These are phyloP conservation scores for Colletotrichum lupini DNA, from an alignment of 2,329 filamentous ascomycete species.

Conservation along the genomic window DNA sequence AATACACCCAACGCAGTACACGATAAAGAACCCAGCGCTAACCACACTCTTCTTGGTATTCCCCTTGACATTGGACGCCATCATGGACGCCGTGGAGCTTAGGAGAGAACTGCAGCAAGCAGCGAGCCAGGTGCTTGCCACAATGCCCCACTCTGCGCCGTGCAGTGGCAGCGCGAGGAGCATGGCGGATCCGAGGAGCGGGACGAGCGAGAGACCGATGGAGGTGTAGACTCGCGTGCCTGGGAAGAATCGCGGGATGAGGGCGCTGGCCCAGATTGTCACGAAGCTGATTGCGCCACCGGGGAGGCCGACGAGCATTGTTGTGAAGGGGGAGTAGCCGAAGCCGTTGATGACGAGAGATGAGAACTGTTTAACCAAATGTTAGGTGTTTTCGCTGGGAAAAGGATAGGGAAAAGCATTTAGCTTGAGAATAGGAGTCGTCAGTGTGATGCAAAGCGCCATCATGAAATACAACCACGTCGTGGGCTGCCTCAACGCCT, in stretches of 20 bases:
- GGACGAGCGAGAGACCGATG: slow-evolving; percentile 7
- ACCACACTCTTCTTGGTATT: slow-evolving; percentile 44
- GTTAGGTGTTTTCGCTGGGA: not conserved
- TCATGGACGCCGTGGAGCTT: slow-evolving; percentile 37
- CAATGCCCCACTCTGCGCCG: slow-evolving; percentile 39
- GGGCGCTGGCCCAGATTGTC: slow-evolving; percentile 33
- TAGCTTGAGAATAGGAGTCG: slow-evolving; percentile 39
- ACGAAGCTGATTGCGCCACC: slow-evolving; percentile 21
- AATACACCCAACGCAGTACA: slow-evolving; percentile 42
- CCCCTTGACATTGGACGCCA: slow-evolving; percentile 44
- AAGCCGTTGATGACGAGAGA: slow-evolving; percentile 36
- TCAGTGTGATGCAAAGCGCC: slow-evolving; percentile 38
- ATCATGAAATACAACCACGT: slow-evolving; percentile 37
- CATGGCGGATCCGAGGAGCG: slow-evolving; percentile 27
- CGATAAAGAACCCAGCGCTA: slow-evolving; percentile 41
- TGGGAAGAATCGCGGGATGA: slow-evolving; percentile 37
- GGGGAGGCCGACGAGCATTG: slow-evolving; percentile 33
- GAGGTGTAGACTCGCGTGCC: slow-evolving; percentile 41
- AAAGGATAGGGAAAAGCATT: too few relatives aligned
- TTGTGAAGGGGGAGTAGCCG: slow-evolving; percentile 31
- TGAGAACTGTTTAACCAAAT: slow-evolving; percentile 10
- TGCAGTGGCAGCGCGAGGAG: slow-evolving; percentile 36
- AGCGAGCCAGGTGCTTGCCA: slow-evolving; percentile 41
- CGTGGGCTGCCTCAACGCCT: slow-evolving; percentile 34
- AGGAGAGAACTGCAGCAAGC: slow-evolving; percentile 33